Evolutionary conservation across 2,329 filamentous ascomycete species (phyloP), one percentile per base, ranked within the genome.

Genomic region (Clarireedia hainanense): DNA sequence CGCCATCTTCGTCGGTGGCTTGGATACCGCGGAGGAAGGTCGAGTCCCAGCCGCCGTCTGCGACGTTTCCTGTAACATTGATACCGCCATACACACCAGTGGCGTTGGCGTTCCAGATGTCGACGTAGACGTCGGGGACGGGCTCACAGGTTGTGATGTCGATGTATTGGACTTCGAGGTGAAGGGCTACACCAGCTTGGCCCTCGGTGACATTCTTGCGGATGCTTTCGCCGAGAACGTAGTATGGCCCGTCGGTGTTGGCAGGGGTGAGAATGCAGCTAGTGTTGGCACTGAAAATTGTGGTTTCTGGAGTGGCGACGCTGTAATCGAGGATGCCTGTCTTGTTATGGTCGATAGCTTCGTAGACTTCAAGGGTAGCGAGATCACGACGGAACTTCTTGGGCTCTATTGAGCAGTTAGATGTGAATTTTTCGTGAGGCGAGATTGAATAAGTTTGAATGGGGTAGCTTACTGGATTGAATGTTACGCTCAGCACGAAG

Each of bases 161-260:
- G 34, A 74, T 68, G 27, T 74, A 57, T 60, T 74, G 71, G 50
- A 72, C 68, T 52, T 74, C 71, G 53, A 74, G 65, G 53, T 68
- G 68, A n/a, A 75, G 61, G n/a, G 70, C 68, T 10, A 74, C 65
- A 50, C 72, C 72, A 1, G 47, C 57, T 58, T 74, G 65, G 17
- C 60, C 64, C 20, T 74, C 71, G 5, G 57, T 26, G 10, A 54
- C 30, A 14, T 49, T 20, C 12, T 14, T 5, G 34, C 72, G 69
- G 53, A 74, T 67, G 4, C 70, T 63, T 53, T 74, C 72, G 12
- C 71, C 70, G 7, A 64, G 63, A 34, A 73, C 70, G 47, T 66
- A 81, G 69, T 80, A 81, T 20, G 79, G 79, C 0, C 78, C 78
- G 64, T 79, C 71, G 3, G 74, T 80, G 20, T 75, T 74, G 63